These are phyloP conservation scores for Kuraishia molischiana DNA, from an alignment of 805 yeast genomes.

Conservation along the genomic window DNA sequence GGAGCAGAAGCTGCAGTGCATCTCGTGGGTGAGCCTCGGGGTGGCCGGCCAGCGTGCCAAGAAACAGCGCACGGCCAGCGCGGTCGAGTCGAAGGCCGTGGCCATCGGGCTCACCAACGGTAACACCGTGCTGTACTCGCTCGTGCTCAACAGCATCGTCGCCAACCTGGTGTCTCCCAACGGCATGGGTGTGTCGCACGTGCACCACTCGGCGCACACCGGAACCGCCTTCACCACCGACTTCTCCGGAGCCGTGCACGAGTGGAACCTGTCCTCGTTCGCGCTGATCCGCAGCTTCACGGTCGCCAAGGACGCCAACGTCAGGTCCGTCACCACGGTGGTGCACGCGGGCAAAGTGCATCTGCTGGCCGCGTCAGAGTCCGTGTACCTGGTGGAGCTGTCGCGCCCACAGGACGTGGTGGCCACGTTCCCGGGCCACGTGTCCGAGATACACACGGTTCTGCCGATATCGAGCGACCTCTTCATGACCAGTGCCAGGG, in stretches of 20 bases:
- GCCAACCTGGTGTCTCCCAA: slow-evolving; percentile 38
- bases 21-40: slow-evolving; percentile 36
- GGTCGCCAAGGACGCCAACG: slow-evolving; percentile 17
- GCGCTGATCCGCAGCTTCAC: slow-evolving; percentile 31
- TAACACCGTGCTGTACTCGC: slow-evolving; percentile 54
- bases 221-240: slow-evolving; percentile 52
- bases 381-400: slow-evolving; percentile 44
- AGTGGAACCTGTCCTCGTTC: slow-evolving; percentile 49
- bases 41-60: slow-evolving; percentile 3
- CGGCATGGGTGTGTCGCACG: slow-evolving; percentile 37
- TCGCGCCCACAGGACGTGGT: slow-evolving; percentile 24
- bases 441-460: slow-evolving; percentile 51
- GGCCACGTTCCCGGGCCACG: slow-evolving; percentile 65
- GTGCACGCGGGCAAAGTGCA: slow-evolving; percentile 22
- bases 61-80: slow-evolving; percentile 20
- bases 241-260: slow-evolving; percentile 42
- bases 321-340: slow-evolving; percentile 14
- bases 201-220: slow-evolving; percentile 32
- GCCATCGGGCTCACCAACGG: slow-evolving; percentile 64
- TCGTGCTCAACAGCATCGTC: slow-evolving; percentile 47
- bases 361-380: slow-evolving; percentile 58
- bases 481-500: slow-evolving; percentile 63
- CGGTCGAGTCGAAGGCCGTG: slow-evolving; percentile 28
- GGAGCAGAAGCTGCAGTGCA: slow-evolving; percentile 33
- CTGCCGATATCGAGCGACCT: slow-evolving; percentile 28